Base-by-base conservation (phyloP, 169 alveolate genomes). In the Plasmodium vivax region DNA sequence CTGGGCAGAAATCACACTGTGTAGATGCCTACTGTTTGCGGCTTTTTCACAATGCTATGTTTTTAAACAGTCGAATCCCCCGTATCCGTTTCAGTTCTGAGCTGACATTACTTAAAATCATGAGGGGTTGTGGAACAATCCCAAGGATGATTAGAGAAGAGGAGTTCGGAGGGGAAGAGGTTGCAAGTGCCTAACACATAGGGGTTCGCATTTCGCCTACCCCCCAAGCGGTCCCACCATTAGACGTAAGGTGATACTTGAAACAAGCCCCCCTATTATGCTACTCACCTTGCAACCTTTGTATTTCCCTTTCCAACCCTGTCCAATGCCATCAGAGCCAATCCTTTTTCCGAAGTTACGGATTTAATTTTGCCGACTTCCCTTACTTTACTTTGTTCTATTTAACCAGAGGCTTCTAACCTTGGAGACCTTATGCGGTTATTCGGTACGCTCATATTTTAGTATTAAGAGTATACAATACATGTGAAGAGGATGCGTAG, bases 371-470 rank as follows among this genome's bases (percentile, higher is more conserved):
- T 98, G 98, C 98, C 23, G 97, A 97, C 98, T 98, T 98, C 98
- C 98, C 98, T 97, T 97, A 97, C 95, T n/a, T 98, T 97, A 96
- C 98, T 92, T 97, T 97, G 90, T 97, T 97, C 98, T 97, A 97
- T 96, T 95, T 88, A 97, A 96, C 98, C 98, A 98, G 98, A 97
- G 98, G 98, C 98, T 98, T 95, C 97, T 96, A 97, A 97, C 98
- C 98, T 97, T 97, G 98, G 98, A 97, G 98, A 98, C 98, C 99
- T 97, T 98, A 96, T 97, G 99, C 99, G 99, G 99, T 98, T 97
- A 95, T 97, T 96, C 62, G 98, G 99, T 97, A 97, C 98, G 98
- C 94, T 97, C 98, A 94, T n/a, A n/a, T n/a, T n/a, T n/a, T n/a
- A n/a, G n/a, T n/a, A n/a, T n/a, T n/a, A n/a, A n/a, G n/a, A n/a